phyloP scores from a whole-genome alignment of 495 filamentous ascomycete species.

The Trichocladium antarcticum region DNA sequence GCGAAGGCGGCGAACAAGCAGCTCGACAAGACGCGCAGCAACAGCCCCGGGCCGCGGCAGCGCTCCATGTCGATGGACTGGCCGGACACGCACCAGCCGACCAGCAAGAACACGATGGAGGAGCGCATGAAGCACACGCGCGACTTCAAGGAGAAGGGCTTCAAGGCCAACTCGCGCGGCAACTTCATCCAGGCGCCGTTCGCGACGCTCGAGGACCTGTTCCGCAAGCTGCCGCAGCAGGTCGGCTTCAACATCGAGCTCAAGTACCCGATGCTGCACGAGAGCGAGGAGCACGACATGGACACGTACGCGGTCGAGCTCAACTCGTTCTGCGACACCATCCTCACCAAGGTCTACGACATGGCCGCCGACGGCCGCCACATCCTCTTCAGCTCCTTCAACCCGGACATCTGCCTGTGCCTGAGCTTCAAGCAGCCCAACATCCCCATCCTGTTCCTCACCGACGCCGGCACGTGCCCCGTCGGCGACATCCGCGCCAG shows the following conservation, averaged over 20 bases:
- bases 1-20: conserved; percentile 21
- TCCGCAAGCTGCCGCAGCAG: conserved; percentile 64
- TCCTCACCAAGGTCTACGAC: conserved; percentile 74
- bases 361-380: conserved; percentile 54
- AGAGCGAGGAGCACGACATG: conserved; percentile 92
- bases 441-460: conserved; percentile 89
- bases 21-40: conserved; percentile 23
- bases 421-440: conserved; percentile 92
- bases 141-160: conserved; percentile 79
- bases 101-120: conserved; percentile 45
- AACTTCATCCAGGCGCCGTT: conserved; percentile 91
- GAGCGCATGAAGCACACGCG: conserved; percentile 96
- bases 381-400: conserved; percentile 92
- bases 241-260: conserved; percentile 98
- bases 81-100: conserved; percentile 8
- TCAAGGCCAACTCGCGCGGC: conserved; percentile 89
- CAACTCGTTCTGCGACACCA: conserved; percentile 92
- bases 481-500: conserved; percentile 85
- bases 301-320: conserved; percentile 94
- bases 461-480: conserved; percentile 63
- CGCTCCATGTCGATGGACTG: conserved; percentile 40
- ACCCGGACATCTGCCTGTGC: conserved; percentile 89
- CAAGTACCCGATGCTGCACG: conserved; percentile 96
- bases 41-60: conserved; percentile 29
- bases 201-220: conserved; percentile 87